Evolutionary conservation across 2,329 filamentous ascomycete species (phyloP), one percentile per base, ranked within the genome.

Genomic region (Boeremia exigua): DNA sequence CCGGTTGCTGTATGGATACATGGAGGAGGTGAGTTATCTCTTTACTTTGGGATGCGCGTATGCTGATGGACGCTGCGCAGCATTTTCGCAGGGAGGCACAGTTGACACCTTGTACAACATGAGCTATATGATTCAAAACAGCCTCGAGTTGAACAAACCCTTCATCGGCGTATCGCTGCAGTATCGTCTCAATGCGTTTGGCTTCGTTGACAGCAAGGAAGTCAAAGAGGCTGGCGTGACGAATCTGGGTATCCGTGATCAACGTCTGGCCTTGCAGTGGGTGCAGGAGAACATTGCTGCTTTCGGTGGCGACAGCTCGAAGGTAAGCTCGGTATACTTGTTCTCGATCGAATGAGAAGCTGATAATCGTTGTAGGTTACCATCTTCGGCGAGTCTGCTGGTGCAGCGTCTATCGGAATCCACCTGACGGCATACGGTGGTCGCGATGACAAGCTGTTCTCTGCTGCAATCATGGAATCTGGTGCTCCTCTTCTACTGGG

Each of bases 381-480:
- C 0, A 80, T 87, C 38, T 80, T 84, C 56, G 84, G 85, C 2
- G 78, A 78, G 5, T 86, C 82, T 2, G 82, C 85, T 1, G 85
- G 85, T 2, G 84, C 79, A 25, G 30, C n/a, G 12, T 39, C 36
- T 17, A 28, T 40, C 3, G 27, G 46, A 1, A 8, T 33, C 8
- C 46, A 40, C n/a, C 12, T 48, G 4, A 12, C 12, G 6, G 36
- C 46, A 2, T 40, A 25, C 12, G 15, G 15, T 12, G 48, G 48
- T 14, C 48, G 48, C 9, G 32, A 51, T 28, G 48, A 51, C n/a
- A 10, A 4, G 2, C 29, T 44, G 2, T 51, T 51, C n/a, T 28
- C 28, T 12, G 29, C 38, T 14, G 48, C 19, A 9, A 43, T 51
- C n/a, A 29, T n/a, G 17, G 17, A 44, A n/a, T 27, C 28, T 7